Conservation (phyloP, 139 green algal species). For the Micractinium sp. region DNA sequence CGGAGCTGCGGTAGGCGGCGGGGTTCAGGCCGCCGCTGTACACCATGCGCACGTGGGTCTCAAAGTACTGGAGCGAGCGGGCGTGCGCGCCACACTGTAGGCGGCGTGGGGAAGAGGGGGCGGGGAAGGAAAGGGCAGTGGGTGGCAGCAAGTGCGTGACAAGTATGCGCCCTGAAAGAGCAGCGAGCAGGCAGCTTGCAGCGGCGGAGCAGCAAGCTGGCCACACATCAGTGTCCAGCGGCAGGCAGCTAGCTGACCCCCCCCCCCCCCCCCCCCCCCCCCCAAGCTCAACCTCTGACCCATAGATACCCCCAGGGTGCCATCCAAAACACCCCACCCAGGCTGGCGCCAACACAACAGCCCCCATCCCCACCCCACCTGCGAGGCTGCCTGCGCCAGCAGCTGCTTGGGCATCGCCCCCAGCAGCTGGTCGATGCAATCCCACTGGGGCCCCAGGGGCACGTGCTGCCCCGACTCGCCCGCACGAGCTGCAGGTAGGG, state of each 20-base stretch:
- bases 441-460: conserved; percentile 25
- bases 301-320: too few species aligned
- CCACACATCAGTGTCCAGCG: too few species aligned
- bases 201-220: too few species aligned
- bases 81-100: conserved; percentile 80
- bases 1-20: conserved; percentile 41
- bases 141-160: background rate
- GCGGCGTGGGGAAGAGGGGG: background rate
- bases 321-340: too few species aligned
- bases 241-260: too few species aligned
- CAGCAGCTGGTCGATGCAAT: conserved; percentile 65
- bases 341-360: background rate
- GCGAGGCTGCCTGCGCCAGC: conserved; percentile 67
- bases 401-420: conserved; percentile 64
- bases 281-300: too few species aligned
- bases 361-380: background rate
- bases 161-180: too few species aligned
- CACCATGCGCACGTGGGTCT: conserved; percentile 74
- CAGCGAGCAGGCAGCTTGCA: too few species aligned
- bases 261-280: too few species aligned
- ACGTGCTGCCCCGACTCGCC: background rate
- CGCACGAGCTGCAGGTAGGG: background rate
- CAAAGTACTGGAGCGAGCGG: conserved; percentile 88
- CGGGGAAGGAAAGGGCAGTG: background rate
- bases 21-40: conserved; percentile 82